Evolutionary conservation across 2,329 filamentous ascomycete species (phyloP).

Genomic region (Parafenestella ontariensis): DNA sequence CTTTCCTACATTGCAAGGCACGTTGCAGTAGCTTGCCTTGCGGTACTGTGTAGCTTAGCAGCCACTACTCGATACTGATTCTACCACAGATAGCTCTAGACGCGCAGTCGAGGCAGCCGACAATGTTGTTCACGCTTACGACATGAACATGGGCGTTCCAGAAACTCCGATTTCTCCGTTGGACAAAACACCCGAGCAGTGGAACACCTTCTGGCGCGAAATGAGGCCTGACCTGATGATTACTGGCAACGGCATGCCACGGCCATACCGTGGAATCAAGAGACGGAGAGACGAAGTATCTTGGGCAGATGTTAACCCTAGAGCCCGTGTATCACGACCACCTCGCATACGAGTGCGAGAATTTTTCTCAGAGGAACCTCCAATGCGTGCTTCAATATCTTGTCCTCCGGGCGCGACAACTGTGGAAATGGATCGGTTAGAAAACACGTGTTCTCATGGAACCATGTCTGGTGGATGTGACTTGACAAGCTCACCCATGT

Average conservation of each 20-base stretch:
- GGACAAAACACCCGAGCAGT: constrained; percentile 37
- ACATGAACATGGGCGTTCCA: constrained; percentile 77
- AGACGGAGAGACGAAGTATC: constrained; percentile 50
- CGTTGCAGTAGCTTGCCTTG: background rate
- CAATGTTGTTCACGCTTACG: constrained; percentile 77
- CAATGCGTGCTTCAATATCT: constrained; percentile 21
- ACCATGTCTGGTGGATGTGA: constrained; percentile 31
- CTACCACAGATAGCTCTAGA: constrained; percentile 67
- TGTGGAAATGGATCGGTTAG: constrained; percentile 24
- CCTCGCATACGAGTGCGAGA: constrained; percentile 37
- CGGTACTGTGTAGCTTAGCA: background rate
- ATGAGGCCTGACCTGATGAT: constrained; percentile 54
- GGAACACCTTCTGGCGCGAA: constrained; percentile 43
- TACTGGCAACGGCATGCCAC: constrained; percentile 51
- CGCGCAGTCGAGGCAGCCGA: constrained; percentile 76
- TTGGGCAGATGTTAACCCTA: constrained; percentile 31
- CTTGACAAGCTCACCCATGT: constrained; percentile 38
- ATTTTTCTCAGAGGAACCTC: constrained; percentile 41
- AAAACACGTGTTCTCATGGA: constrained; percentile 31
- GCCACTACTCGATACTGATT: constrained; percentile 9
- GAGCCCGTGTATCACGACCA: constrained; percentile 32
- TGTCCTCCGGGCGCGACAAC: constrained; percentile 17
- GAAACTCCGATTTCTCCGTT: constrained; percentile 62
- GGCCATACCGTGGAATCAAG: constrained; percentile 52
- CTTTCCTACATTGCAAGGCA: background rate